A percentile compares a stretch with the other conserved stretches of the same genome.
Conservation (phyloP, 164 flowering plant genomes). For the Berberis thunbergii region DNA sequence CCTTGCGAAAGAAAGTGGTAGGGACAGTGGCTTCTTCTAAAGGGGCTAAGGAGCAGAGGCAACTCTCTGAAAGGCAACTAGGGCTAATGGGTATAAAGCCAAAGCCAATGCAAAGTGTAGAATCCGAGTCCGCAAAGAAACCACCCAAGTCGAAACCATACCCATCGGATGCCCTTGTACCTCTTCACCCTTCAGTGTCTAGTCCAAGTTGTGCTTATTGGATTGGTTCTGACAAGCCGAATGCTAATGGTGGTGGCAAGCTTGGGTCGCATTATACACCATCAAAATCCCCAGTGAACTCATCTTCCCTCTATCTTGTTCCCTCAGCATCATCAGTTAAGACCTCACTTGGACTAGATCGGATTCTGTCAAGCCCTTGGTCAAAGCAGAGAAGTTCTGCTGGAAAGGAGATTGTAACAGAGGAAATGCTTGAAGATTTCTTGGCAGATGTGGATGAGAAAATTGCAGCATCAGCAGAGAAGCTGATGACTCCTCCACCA, state of each 20-base stretch:
- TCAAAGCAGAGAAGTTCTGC: slow-evolving; percentile 43
- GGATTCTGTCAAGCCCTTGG: slow-evolving; percentile 56
- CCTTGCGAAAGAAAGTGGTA: slow-evolving; percentile 23
- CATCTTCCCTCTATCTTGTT: slow-evolving; percentile 53
- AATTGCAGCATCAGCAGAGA: slow-evolving; percentile 60
- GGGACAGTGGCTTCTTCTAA: neutral
- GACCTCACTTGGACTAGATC: slow-evolving; percentile 44
- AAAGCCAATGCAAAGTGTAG: slow-evolving; percentile 23
- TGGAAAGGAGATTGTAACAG: slow-evolving; percentile 47
- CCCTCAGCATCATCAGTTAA: slow-evolving; percentile 36
- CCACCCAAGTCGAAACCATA: slow-evolving; percentile 56
- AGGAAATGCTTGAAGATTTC: slow-evolving; percentile 68
- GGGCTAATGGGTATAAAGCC: slow-evolving; percentile 61
- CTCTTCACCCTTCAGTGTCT: slow-evolving; percentile 54
- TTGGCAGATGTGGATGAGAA: slow-evolving; percentile 76
- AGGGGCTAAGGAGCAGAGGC: slow-evolving; percentile 22
- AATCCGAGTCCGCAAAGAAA: slow-evolving; percentile 40
- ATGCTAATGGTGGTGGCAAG: slow-evolving; percentile 31
- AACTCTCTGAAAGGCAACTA: slow-evolving; percentile 56
- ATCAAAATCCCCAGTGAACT: slow-evolving; percentile 48
- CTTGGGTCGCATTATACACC: slow-evolving; percentile 31
- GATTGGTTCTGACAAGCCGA: slow-evolving; percentile 34
- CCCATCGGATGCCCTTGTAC: slow-evolving; percentile 53
- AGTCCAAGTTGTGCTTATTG: slow-evolving; percentile 33
- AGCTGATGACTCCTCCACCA: slow-evolving; percentile 66